Evolutionary conservation across 2,329 filamentous ascomycete species (phyloP).

Genomic region (Calonectria pauciramosa): DNA sequence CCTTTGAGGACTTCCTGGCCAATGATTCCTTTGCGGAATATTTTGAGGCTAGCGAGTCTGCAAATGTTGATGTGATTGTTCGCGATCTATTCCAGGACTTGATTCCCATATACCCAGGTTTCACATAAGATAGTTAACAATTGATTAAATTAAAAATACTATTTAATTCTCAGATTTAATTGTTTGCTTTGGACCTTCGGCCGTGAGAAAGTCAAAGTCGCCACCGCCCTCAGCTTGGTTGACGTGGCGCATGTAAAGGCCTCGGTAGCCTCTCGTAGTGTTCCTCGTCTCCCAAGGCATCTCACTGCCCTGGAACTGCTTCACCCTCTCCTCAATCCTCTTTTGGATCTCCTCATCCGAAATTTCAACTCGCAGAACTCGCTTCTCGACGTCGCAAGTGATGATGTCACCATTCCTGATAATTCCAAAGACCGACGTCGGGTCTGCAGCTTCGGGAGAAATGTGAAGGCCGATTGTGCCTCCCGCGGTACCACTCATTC

Average conservation of each 20-base stretch:
- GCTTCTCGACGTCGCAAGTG: constrained; percentile 80
- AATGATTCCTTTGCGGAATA: constrained; percentile 47
- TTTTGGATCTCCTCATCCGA: constrained; percentile 76
- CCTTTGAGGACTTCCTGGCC: constrained; percentile 43
- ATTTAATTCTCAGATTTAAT: not conserved
- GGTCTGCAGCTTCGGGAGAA: constrained; percentile 83
- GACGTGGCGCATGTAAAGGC: constrained; percentile 70
- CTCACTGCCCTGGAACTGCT: constrained; percentile 47
- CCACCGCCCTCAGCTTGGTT: constrained; percentile 71
- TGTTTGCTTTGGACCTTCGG: constrained; percentile 49
- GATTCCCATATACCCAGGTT: constrained; percentile 47
- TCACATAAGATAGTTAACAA: constrained; percentile 17
- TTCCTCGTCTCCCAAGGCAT: constrained; percentile 53
- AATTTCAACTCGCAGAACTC: constrained; percentile 71
- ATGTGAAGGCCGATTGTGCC: constrained; percentile 94
- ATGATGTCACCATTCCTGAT: constrained; percentile 83
- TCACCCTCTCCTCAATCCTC: constrained; percentile 73
- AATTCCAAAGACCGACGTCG: constrained; percentile 82
- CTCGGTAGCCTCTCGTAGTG: constrained; percentile 67
- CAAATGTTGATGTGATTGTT: constrained; percentile 51
- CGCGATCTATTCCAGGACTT: constrained; percentile 53
- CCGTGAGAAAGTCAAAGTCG: constrained; percentile 74
- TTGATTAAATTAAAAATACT: not conserved
- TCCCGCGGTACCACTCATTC: constrained; percentile 89
- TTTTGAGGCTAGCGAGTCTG: constrained; percentile 44